phyloP scores from a whole-genome alignment of 2,329 filamentous ascomycete genomes.

The Pestalotiopsis sp. region DNA sequence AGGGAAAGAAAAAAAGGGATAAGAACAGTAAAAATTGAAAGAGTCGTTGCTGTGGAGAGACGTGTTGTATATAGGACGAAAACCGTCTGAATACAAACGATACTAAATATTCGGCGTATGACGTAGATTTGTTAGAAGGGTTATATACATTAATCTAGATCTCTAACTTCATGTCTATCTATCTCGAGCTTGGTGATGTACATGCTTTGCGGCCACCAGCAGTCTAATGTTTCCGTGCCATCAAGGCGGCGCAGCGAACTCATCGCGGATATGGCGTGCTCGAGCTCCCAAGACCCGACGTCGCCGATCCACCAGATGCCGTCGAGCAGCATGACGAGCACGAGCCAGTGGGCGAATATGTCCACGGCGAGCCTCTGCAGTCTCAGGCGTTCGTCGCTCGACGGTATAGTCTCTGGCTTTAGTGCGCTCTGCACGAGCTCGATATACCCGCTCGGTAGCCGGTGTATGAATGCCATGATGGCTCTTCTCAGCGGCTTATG shows the following conservation, averaged over 20 bases:
- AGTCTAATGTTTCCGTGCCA: background rate
- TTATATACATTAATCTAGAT: background rate
- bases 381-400: background rate
- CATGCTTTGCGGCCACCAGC: slow-evolving; percentile 8
- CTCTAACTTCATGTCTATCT: background rate
- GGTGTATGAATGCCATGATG: slow-evolving; percentile 3
- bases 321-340: slow-evolving; percentile 8
- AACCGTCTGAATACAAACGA: too few relatives aligned
- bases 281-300: slow-evolving; percentile 3
- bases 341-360: slow-evolving; percentile 7
- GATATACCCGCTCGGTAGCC: background rate
- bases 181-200: slow-evolving; percentile 2
- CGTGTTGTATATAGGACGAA: too few relatives aligned
- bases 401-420: background rate
- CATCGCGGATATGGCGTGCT: background rate
- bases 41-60: too few relatives aligned
- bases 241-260: background rate
- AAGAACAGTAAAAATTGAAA: too few relatives aligned
- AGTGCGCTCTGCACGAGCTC: slow-evolving; percentile 1
- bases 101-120: too few relatives aligned
- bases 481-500: background rate
- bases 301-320: slow-evolving; percentile 7
- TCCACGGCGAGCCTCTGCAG: background rate
- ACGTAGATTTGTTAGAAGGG: too few relatives aligned
- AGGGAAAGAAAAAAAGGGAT: too few relatives aligned